Conservation (phyloP, 768 basidiomycete genomes). For the Leccinellum luteum region DNA sequence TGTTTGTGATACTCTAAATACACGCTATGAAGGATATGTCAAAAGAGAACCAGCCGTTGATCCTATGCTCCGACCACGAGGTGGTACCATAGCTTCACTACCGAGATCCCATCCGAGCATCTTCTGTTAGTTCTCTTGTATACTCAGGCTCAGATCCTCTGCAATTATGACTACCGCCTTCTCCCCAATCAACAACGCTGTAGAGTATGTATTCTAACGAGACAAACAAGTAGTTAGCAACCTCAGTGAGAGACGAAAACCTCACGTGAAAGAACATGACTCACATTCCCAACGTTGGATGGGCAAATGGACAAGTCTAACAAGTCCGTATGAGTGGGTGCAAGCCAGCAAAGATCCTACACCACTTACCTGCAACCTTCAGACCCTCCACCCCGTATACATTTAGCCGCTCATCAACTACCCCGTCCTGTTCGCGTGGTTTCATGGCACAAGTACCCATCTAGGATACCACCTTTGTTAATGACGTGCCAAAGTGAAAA, state of each 20-base stretch:
- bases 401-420: slow-evolving; percentile 11
- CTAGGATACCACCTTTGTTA: not conserved
- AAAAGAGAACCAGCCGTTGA: too few species aligned
- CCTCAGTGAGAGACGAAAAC: too few species aligned
- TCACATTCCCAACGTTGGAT: slow-evolving; percentile 24
- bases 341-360: not conserved
- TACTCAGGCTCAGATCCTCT: slow-evolving; percentile 37
- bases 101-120: too few species aligned
- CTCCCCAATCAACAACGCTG: slow-evolving; percentile 50
- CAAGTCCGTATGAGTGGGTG: not conserved
- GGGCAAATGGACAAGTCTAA: slow-evolving; percentile 39
- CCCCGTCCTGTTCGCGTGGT: slow-evolving; percentile 1
- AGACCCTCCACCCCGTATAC: slow-evolving; percentile 12
- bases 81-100: too few species aligned
- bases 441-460: slow-evolving; percentile 52
- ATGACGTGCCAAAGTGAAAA: not conserved
- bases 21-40: too few species aligned
- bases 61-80: too few species aligned
- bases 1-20: too few species aligned
- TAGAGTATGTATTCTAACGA: slow-evolving; percentile 41
- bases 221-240: not conserved
- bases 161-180: slow-evolving; percentile 61
- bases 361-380: slow-evolving; percentile 14
- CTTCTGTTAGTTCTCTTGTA: not conserved
- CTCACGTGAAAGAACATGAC: not conserved